Evolutionary conservation across 805 yeast genomes (phyloP), one percentile per base, ranked within the genome.

Genomic region (Zygosaccharomyces kombuchaensis): DNA sequence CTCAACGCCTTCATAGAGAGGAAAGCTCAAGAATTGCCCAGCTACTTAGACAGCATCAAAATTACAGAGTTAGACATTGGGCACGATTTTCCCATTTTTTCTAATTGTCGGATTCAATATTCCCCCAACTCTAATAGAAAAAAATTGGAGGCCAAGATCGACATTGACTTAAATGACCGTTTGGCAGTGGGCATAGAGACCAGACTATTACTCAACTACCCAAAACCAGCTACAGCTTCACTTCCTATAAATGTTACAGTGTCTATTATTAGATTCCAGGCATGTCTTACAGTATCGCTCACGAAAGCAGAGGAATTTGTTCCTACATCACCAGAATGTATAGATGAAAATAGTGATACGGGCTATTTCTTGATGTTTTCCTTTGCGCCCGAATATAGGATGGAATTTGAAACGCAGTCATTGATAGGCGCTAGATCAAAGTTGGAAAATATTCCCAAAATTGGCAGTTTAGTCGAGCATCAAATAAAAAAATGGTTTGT

Each of bases 371-470:
- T 93, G 45, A 82, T 89, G 76, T 84, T 93, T 58, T 87, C 96
- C 10, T 91, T 93, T 64, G 77, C 90, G 1, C 96, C 96, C 0
- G 96, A 89, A 60, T 93, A 87, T 65, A 71, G 91, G 46, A 71
- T 93, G 53, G 97, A 91, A 58, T 90, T 93, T 66, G 82, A 84
- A 35, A 81, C 88, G n/a, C 82, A 82, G 57, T 87, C 96, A 1
- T 69, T 91, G 32, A 87, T 93, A 42, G 99, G 99, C 1, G 86
- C 97, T 1, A 75, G 96, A 39, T 87, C 98, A 0, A 85, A 91
- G 61, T 71, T 93, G 22, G 96, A 90, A 65, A 88, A 93, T 58
- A 86, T 93, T 12, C 99, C 99, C 6, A 89, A 93, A 59, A 80
- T 93, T 31, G 80, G 95, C 8, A 82, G 87, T 47, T 69, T 93